These are phyloP conservation scores for Aspergillus calidoustus DNA, from an alignment of 2,329 filamentous ascomycete species.

Conservation along the genomic window DNA sequence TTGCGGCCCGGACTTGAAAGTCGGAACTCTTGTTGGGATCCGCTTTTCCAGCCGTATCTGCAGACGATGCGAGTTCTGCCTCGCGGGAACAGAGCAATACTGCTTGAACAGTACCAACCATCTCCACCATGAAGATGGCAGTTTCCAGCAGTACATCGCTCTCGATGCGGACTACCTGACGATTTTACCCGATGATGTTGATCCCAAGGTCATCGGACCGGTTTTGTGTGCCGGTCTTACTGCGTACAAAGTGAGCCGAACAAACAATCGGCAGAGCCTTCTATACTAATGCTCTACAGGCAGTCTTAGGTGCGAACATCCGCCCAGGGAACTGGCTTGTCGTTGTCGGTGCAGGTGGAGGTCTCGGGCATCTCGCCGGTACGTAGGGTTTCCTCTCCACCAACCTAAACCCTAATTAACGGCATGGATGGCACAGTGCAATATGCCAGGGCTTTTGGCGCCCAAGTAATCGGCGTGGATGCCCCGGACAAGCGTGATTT, in stretches of 20 bases:
- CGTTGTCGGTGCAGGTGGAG: slow-evolving; percentile 53
- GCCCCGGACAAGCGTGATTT: slow-evolving; percentile 47
- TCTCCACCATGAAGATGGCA: slow-evolving; percentile 52
- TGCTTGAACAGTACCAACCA: slow-evolving; percentile 50
- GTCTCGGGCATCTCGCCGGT: slow-evolving; percentile 53
- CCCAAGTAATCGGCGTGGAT: slow-evolving; percentile 50
- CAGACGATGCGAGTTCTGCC: slow-evolving; percentile 50
- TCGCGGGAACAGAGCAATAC: slow-evolving; percentile 47
- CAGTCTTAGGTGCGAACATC: slow-evolving; percentile 48
- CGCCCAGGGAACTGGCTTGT: slow-evolving; percentile 48
- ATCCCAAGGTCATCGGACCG: slow-evolving; percentile 47
- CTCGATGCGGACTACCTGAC: slow-evolving; percentile 52
- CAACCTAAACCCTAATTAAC: background rate
- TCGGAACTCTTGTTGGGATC: slow-evolving; percentile 50
- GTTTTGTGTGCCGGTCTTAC: slow-evolving; percentile 52
- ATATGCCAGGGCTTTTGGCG: slow-evolving; percentile 49
- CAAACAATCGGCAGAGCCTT: background rate
- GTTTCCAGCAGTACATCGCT: slow-evolving; percentile 52
- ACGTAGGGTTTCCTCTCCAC: slow-evolving; percentile 31
- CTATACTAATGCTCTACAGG: slow-evolving; percentile 29
- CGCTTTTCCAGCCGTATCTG: slow-evolving; percentile 50
- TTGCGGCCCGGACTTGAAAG: slow-evolving; percentile 34
- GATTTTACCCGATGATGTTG: slow-evolving; percentile 48
- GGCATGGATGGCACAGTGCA: slow-evolving; percentile 38
- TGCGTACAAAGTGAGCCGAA: slow-evolving; percentile 44